Percentiles rank a stretch among this genome's conserved stretches.
Evolutionary conservation across 129 eudicot species (phyloP).

Genomic region (Ambrosia artemisiifolia): DNA sequence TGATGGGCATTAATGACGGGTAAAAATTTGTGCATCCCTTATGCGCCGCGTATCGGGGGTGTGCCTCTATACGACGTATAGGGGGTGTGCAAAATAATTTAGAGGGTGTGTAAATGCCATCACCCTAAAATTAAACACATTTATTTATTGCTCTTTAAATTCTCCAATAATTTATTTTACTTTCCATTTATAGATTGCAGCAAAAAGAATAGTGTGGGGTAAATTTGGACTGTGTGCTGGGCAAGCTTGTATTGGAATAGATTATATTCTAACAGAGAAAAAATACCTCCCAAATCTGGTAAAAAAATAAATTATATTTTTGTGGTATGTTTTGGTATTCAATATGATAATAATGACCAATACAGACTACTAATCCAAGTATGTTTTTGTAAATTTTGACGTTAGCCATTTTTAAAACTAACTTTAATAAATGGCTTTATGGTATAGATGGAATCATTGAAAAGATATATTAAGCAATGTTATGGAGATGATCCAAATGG

Average conservation of each 20-base stretch:
- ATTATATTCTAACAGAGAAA: constrained; percentile 63
- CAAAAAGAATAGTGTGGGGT: constrained; percentile 61
- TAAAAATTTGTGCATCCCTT: no score
- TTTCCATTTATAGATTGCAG: constrained; percentile 37
- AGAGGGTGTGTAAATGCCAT: no score
- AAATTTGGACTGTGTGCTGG: constrained; percentile 80
- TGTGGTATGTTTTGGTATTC: not conserved
- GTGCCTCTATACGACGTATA: no score
- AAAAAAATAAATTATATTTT: not conserved
- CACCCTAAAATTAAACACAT: not conserved
- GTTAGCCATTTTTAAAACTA: not conserved
- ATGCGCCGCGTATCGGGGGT: no score
- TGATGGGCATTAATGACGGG: no score
- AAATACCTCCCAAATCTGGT: constrained; percentile 49
- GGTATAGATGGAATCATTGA: constrained; percentile 45
- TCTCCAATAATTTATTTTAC: not conserved
- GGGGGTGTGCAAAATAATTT: no score
- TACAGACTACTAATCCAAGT: not conserved
- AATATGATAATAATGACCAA: not conserved
- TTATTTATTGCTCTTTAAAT: not conserved
- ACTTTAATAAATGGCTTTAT: not conserved
- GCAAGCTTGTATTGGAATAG: constrained; percentile 75
- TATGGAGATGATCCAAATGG: constrained; percentile 64
- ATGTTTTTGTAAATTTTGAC: not conserved
- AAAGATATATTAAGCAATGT: constrained; percentile 29